Base-by-base conservation (phyloP, 306 rosid species). In the Dalbergia cultrata region DNA sequence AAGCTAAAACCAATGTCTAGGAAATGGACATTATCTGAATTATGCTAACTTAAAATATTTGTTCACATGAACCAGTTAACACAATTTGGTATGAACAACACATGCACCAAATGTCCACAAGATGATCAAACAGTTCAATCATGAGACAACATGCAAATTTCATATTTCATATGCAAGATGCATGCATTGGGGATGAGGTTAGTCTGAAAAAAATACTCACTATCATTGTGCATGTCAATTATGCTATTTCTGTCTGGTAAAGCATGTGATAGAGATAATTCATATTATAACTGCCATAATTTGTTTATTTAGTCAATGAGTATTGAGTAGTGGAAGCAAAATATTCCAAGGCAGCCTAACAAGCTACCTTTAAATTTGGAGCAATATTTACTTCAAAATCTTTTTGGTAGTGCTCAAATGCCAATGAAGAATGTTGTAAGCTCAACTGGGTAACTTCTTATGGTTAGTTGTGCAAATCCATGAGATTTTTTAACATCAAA, bases 161-260 rank as follows among this genome's bases (percentile, higher is more conserved):
- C 41, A 37, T 5, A 37, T 37, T 33, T 44, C 53, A 81, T 35
- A 57, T 52, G 41, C 7, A 37, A 37, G 41, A 37, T 61, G 12
- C 34, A 65, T 13, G 59, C 68, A 43, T 18, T 33, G 43, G 60
- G 44, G 65, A 60, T 60, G 11, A 19, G 35, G 14, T 34, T 47
- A 59, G 31, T 37, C 31, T 34, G 49, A 9, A 19, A 16, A 58
- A 39, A 72, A 26, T 12, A 34, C 13, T 31, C 17, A 9, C 35
- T 70, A 22, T 39, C 16, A 53, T 17, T 49, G 16, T 37, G 74
- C 41, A 22, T 9, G 39, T 70, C 17, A 22, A 18, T 59, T 76
- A 50, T 61, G 41, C 49, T 68, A 54, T 39, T 68, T 59, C 65
- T 61, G 31, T 68, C 37, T 22, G 66, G 62, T 21, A 69, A 41